Conservation (phyloP, 805 yeast genomes). For the Cyberlindnera suaveolens region DNA sequence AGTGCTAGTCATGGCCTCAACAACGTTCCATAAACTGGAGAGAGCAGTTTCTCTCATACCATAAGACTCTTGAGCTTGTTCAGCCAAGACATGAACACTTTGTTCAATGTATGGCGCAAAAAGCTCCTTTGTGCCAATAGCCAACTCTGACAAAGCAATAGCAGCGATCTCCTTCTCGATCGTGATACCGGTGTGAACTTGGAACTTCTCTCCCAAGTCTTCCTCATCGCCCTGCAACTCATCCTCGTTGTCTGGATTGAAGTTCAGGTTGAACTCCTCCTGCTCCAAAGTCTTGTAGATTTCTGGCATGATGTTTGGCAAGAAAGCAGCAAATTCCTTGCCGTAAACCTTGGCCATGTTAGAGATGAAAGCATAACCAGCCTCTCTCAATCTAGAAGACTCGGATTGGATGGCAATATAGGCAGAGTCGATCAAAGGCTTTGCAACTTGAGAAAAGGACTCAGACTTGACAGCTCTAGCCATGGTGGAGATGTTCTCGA, state of each 20-base stretch:
- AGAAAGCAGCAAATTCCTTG: slow-evolving; percentile 79
- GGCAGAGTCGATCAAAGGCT: slow-evolving; percentile 84
- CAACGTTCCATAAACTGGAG: slow-evolving; percentile 76
- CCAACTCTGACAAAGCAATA: slow-evolving; percentile 83
- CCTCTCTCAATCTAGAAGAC: slow-evolving; percentile 83
- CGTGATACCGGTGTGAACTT: slow-evolving; percentile 91
- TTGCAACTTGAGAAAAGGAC: slow-evolving; percentile 77
- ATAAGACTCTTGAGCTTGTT: slow-evolving; percentile 78
- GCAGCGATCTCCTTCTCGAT: slow-evolving; percentile 95
- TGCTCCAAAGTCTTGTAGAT: slow-evolving; percentile 79
- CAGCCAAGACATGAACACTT: slow-evolving; percentile 54
- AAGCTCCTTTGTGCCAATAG: slow-evolving; percentile 75
- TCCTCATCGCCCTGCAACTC: slow-evolving; percentile 38
- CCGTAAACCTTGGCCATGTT: slow-evolving; percentile 95
- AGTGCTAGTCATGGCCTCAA: slow-evolving; percentile 58
- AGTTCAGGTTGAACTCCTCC: slow-evolving; percentile 71
- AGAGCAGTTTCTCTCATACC: slow-evolving; percentile 89
- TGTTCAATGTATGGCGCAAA: slow-evolving; percentile 75
- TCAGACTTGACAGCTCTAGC: slow-evolving; percentile 96
- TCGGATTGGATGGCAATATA: slow-evolving; percentile 71
- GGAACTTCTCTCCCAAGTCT: slow-evolving; percentile 63
- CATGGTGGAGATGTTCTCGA: slow-evolving; percentile 91
- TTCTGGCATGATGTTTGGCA: slow-evolving; percentile 77
- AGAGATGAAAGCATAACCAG: slow-evolving; percentile 89
- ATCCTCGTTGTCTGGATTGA: slow-evolving; percentile 40